These are phyloP conservation scores for Lachancea thermotolerans DNA, from an alignment of 805 yeast species.

Conservation along the genomic window DNA sequence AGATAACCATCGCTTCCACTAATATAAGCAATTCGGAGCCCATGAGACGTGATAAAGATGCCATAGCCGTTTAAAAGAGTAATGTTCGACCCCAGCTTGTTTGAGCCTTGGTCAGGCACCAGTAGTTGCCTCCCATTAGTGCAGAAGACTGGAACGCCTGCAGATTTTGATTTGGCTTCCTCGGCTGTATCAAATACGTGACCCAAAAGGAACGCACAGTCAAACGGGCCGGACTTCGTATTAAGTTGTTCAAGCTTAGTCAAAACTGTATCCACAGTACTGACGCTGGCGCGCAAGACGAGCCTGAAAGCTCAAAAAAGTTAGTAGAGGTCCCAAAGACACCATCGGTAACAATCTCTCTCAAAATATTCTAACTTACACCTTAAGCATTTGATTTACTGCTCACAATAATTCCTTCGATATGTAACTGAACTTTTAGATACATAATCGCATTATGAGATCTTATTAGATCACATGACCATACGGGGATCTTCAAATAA, in stretches of 20 bases:
- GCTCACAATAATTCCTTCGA: no score
- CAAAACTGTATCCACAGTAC: conserved; percentile 27
- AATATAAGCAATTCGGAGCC: conserved; percentile 43
- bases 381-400: background rate
- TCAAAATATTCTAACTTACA: background rate
- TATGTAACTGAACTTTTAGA: no score
- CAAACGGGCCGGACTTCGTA: conserved; percentile 61
- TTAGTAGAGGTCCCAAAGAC: background rate
- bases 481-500: no score
- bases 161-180: background rate
- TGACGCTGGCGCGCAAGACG: conserved; percentile 16
- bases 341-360: background rate
- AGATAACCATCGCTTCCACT: conserved; percentile 25
- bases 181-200: conserved; percentile 27
- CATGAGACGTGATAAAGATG: conserved; percentile 36
- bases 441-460: no score
- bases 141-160: conserved; percentile 18
- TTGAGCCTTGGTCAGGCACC: conserved; percentile 1
- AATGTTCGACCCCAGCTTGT: conserved; percentile 20
- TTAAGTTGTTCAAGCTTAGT: conserved; percentile 45
- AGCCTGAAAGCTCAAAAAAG: conserved; percentile 7
- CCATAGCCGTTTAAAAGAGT: conserved; percentile 33
- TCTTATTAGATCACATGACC: no score
- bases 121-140: conserved; percentile 16
- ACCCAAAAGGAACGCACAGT: conserved; percentile 47